Evolutionary conservation across 176 grass and related monocot genomes (phyloP), one percentile per base, ranked within the genome.

Genomic region (Carex myosuroides): DNA sequence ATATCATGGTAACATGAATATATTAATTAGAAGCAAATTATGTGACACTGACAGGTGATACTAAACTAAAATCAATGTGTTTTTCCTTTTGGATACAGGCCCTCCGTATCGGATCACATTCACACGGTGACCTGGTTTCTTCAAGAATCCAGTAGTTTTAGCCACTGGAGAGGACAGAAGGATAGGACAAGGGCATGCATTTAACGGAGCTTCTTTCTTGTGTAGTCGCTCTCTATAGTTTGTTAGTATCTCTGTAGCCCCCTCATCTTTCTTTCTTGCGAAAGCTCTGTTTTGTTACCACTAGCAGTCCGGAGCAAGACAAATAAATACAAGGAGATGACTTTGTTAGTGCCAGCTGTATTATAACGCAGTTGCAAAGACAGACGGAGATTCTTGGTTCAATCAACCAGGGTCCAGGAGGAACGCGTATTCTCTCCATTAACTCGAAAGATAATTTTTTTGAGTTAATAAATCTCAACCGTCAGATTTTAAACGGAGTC

Each of bases 211-310:
- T 18, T 57, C 50, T 78, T 78, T 78, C 13, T 78, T 54, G 29
- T 33, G 11, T 2, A 32, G 52, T 78, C 73, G 14, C 73, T 7
- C 17, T 78, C 73, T 9, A 33, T 13, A 57, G 32, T 78, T 78
- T 78, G 73, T 78, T n/a, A 0, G 73, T 56, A 57, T 57, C 50
- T 77, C 3, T 78, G 22, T 55, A 57, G 29, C 11, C 26, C 7
- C 24, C 16, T 78, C 11, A 1, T 78, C 20, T 35, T 78, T 78
- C 73, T 78, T 57, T 78, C 73, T 78, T 32, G 5, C 13, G 50
- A 78, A 78, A 78, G 73, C 52, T 78, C 50, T 18, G 52, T 78
- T 73, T 26, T 78, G 52, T 30, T 78, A 56, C 21, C 52, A 56
- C 0, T 39, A 6, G 37, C 37, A 39, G 8, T 64, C 24, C 5